Base-by-base conservation (phyloP, 306 rosid species). In the Astragalus membranaceus region DNA sequence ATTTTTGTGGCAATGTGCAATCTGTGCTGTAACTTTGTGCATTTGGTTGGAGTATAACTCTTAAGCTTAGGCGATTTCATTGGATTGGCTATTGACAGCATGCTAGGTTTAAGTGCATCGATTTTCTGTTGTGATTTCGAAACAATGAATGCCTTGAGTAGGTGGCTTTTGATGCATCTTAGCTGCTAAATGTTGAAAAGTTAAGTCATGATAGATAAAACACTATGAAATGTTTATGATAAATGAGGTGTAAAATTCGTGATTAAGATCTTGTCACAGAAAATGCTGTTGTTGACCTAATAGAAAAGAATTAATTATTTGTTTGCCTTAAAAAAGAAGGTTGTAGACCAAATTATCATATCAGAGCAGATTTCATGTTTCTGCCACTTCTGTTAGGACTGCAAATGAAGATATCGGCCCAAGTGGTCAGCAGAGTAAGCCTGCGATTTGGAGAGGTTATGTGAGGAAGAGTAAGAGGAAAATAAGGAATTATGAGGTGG, bases 91-190 rank as follows among this genome's bases (percentile, higher is more conserved):
- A 30, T 55, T 65, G 67, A 55, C 33, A 55, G 14, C 8, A 5
- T 10, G 8, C 63, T 10, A 44, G 14, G 1, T 75, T n/a, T 26
- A 58, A 67, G 60, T 3, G 16, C 14, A 47, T n/a, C 3, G 7
- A 58, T 23, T 75, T 47, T 48, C 26, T 49, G 29, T 14, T 29
- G 57, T 53, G n/a, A n/a, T 68, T 55, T 33, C 15, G 9, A 36
- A n/a, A 16, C 42, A 70, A 35, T 55, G 16, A 53, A 44, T 64
- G 52, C 72, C 54, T 70, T 54, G 46, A 14, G 60, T 48, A 12
- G 46, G 51, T 14, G 46, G 59, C 44, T 50, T 78, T 79, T 53
- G 49, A 46, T 52, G 55, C 14, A 62, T 29, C 69, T 9, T 8
- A 26, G 48, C 17, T 44, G 48, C 14, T 52, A 75, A 46, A 52